These are phyloP conservation scores for Elsinoe ampelina DNA, from an alignment of 2,329 filamentous ascomycete genomes.

Conservation along the genomic window DNA sequence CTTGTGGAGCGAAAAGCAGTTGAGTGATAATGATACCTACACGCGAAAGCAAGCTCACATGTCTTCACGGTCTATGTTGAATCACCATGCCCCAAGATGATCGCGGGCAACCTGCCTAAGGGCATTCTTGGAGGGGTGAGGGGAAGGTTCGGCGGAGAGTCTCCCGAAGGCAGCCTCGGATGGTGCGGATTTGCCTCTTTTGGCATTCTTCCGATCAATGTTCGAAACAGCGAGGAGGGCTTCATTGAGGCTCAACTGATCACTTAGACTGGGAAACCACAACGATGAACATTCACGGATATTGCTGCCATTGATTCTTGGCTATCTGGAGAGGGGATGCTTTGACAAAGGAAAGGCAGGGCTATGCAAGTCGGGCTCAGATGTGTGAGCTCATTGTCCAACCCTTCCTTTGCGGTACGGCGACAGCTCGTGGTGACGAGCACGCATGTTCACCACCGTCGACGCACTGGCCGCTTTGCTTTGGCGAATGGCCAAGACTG, in stretches of 20 bases:
- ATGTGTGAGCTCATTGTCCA: not conserved
- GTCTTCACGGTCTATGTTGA: not conserved
- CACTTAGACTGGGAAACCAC: no score
- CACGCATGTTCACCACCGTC: no score
- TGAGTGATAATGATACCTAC: no score
- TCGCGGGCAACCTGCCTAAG: not conserved
- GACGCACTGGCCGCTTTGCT: no score
- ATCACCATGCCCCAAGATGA: not conserved
- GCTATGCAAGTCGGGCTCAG: not conserved
- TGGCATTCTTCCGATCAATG: not conserved
- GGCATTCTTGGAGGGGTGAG: not conserved
- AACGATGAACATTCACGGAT: not conserved
- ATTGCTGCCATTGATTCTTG: conserved; percentile 3
- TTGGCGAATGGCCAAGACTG: no score
- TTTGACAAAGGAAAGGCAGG: conserved; percentile 9
- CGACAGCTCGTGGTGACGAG: no score
- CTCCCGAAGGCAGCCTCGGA: not conserved
- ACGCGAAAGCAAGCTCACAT: no score
- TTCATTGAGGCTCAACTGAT: no score
- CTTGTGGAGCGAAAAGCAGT: not conserved
- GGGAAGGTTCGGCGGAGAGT: not conserved
- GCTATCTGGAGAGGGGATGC: conserved; percentile 9
- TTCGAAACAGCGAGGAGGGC: no score
- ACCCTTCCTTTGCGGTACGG: not conserved
- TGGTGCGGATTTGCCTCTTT: not conserved